Base-by-base conservation (phyloP, 2,329 filamentous ascomycete species). In the Nemania diffusa region DNA sequence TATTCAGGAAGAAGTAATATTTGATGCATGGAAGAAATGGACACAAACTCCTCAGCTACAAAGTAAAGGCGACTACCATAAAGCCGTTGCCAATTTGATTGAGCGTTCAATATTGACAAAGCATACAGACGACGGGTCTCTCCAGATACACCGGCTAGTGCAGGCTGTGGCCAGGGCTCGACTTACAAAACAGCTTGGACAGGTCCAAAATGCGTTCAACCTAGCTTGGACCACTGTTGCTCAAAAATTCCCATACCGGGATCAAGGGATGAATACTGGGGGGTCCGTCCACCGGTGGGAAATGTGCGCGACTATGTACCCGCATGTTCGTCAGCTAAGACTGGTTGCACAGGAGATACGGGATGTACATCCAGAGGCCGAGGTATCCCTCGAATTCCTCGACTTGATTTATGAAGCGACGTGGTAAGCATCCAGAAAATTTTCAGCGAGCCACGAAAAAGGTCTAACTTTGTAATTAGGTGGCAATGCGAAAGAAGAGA, bases 401-500 rank as follows among this genome's bases (percentile, higher is more conserved):
- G 42, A 46, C 42, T 46, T 46, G 42, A 46, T 46, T 46, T 46
- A 46, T 46, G 42, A 46, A 46, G 42, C 42, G 3, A 46, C 42
- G 15, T 46, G 42, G 17, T 46, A 46, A 46, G 42, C 42, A 46
- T 20, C 42, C 7, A 46, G 7, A 17, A 46, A 7, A 46, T 46
- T 4, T 8, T 8, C 3, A 46, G 5, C 42, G 17, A 46, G 11
- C 9, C 5, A 46, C 42, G 7, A 46, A 46, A 3, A 46, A 46
- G 7, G 20, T 20, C 17, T 46, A 8, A 46, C 42, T 46, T 46
- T 46, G 17, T 46, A 46, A 46, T 46, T 6, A 46, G 42, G 42
- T 46, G 42, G 42, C 42, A 46, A 46, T 46, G 42, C 42, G 42
- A 46, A 46, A 46, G 42, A 46, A 46, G 42, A 46, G 42, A 46